These are phyloP conservation scores for Termitomyces sp. DNA, from an alignment of 768 basidiomycete genomes.

Conservation along the genomic window DNA sequence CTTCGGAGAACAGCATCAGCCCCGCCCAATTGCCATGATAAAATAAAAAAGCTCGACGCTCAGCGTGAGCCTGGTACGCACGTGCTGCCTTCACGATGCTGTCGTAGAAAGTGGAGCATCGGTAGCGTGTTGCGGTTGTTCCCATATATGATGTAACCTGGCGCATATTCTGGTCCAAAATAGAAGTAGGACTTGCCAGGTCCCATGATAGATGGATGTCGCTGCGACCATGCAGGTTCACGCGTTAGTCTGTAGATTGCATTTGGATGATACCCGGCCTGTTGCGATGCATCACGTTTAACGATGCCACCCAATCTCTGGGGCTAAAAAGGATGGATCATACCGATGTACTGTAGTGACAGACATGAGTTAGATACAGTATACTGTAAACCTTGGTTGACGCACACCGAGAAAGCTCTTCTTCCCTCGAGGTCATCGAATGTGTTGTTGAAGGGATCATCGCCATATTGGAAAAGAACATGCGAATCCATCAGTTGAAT, in stretches of 20 bases:
- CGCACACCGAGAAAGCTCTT: conserved; percentile 66
- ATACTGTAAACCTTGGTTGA: conserved; percentile 6
- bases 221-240: conserved; percentile 60
- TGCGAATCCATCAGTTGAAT: conserved; percentile 22
- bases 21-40: neutral
- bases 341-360: conserved; percentile 10
- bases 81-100: conserved; percentile 58
- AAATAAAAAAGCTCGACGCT: conserved; percentile 1
- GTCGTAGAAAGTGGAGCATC: conserved; percentile 54
- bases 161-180: conserved; percentile 56
- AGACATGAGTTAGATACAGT: conserved; percentile 12
- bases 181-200: conserved; percentile 74
- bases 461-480: conserved; percentile 59
- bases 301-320: neutral
- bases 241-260: conserved; percentile 58
- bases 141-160: conserved; percentile 67
- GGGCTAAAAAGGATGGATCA: neutral
- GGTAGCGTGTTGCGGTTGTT: conserved; percentile 46
- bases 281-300: neutral
- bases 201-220: conserved; percentile 70
- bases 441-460: conserved; percentile 51
- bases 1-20: conserved; percentile 26
- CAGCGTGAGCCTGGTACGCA: conserved; percentile 27
- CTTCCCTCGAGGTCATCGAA: conserved; percentile 62
- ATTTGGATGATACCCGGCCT: conserved; percentile 57